phyloP scores from a whole-genome alignment of 2,329 filamentous ascomycete species.

The Chaetomium sp. region DNA sequence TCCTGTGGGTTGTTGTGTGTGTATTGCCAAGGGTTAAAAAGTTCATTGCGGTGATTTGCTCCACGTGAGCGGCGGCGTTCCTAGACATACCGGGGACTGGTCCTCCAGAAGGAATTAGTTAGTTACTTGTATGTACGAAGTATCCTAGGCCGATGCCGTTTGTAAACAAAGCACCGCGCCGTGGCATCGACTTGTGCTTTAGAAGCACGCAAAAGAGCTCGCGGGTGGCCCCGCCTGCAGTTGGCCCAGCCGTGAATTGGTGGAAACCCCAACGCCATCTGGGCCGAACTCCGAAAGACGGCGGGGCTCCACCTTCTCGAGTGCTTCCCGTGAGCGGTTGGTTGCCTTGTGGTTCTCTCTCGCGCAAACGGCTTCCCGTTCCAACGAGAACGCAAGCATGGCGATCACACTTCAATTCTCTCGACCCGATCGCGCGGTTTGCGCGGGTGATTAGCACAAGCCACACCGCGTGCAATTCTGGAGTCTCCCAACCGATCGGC shows the following conservation, averaged over 20 bases:
- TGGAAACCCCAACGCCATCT: not conserved
- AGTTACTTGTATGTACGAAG: too few relatives aligned
- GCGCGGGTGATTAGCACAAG: not conserved
- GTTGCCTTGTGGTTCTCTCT: not conserved
- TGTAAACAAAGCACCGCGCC: not conserved
- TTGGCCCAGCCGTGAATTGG: not conserved
- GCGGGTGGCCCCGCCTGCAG: not conserved
- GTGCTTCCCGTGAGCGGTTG: not conserved
- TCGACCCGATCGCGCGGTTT: not conserved
- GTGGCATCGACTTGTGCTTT: not conserved
- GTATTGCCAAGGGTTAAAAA: not conserved
- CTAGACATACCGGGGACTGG: not conserved
- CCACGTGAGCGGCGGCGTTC: not conserved
- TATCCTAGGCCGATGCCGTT: not conserved
- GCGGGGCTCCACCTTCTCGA: constrained; percentile 4
- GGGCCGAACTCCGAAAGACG: not conserved
- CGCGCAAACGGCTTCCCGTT: constrained; percentile 8
- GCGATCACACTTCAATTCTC: not conserved
- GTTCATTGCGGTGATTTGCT: not conserved
- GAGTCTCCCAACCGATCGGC: constrained; percentile 8
- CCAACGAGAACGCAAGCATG: not conserved
- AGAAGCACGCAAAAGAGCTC: not conserved
- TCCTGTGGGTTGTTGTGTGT: not conserved
- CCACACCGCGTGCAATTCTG: not conserved
- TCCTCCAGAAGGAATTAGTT: not conserved